phyloP scores from a whole-genome alignment of 2,329 filamentous ascomycete genomes.

The Stachybotrys chartarum region DNA sequence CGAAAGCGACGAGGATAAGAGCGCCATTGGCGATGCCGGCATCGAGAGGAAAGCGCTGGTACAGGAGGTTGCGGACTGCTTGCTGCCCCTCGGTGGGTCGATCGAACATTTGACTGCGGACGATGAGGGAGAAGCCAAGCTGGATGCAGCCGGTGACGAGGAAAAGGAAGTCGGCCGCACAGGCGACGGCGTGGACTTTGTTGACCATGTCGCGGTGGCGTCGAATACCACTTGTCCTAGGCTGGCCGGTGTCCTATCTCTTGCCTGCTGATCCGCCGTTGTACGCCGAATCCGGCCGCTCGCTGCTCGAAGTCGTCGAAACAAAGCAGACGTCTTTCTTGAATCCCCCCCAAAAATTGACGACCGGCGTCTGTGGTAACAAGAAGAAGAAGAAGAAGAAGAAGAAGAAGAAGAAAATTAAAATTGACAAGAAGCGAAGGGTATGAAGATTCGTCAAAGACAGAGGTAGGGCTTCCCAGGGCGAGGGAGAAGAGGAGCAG shows the following conservation, averaged over 20 bases:
- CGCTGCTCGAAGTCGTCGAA: too few relatives aligned
- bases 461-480: background rate
- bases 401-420: background rate
- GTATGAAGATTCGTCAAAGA: background rate
- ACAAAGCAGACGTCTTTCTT: too few relatives aligned
- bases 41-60: constrained; percentile 47
- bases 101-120: constrained; percentile 37
- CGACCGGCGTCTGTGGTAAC: constrained; percentile 15
- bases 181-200: constrained; percentile 44
- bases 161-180: constrained; percentile 43
- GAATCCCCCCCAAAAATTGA: constrained; percentile 3
- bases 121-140: constrained; percentile 48
- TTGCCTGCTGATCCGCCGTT: background rate
- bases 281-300: background rate
- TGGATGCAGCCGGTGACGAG: constrained; percentile 45
- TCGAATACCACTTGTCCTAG: background rate
- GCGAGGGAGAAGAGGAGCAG: background rate
- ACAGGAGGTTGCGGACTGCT: constrained; percentile 44
- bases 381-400: background rate
- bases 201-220: constrained; percentile 37
- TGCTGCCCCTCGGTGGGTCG: constrained; percentile 35
- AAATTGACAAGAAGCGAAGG: background rate
- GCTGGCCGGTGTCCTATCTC: background rate
- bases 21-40: constrained; percentile 67
- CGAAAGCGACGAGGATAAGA: constrained; percentile 64